Base-by-base conservation (phyloP, 2,329 filamentous ascomycete genomes). In the Colletotrichum ledebouriae region DNA sequence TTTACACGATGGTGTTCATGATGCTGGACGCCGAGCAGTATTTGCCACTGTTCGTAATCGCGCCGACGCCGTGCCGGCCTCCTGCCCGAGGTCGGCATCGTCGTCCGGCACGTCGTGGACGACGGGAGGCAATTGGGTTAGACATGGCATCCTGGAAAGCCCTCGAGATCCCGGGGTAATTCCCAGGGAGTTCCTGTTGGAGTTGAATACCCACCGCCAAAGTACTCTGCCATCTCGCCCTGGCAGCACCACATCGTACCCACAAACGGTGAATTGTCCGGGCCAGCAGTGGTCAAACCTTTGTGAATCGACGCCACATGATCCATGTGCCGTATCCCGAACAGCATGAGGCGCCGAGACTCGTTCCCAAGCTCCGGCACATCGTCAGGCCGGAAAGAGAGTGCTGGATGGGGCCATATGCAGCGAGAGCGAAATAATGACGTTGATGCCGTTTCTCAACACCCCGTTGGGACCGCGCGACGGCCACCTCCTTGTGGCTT, bases 171-270 rank as follows among this genome's bases (percentile, higher is more conserved):
- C 62, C 61, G 66, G 66, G 66, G 66, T 59, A 69, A 60, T 52
- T 55, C 41, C 57, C 41, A 55, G 34, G 60, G 47, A 59, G 47
- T 22, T 50, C 39, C 44, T 44, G 59, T 33, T 62, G 41, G 50
- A 63, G 22, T 20, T 37, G 52, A 39, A 22, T 63, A 65, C 66
- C 49, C 66, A 46, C 50, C 11, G 15, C 12, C 41, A 63, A 63
- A 53, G 63, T 69, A 67, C 67, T 67, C 57, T 63, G 12, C 50
- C 63, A 69, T 69, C 58, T 69, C 63, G 57, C 42, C 6, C 63
- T 56, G 57, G 52, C 42, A 58, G 34, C 61, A 60, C 66, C 56
- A 60, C 50, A 29, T 49, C 41, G 55, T 55, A 60, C 22, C 66
- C 62, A 66, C 62, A 66, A 55, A 56, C 61, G 61, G 61, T 34